Base-by-base conservation (phyloP, 371 early-diverging fungal genomes). In the Syncephalastrum contaminatum region DNA sequence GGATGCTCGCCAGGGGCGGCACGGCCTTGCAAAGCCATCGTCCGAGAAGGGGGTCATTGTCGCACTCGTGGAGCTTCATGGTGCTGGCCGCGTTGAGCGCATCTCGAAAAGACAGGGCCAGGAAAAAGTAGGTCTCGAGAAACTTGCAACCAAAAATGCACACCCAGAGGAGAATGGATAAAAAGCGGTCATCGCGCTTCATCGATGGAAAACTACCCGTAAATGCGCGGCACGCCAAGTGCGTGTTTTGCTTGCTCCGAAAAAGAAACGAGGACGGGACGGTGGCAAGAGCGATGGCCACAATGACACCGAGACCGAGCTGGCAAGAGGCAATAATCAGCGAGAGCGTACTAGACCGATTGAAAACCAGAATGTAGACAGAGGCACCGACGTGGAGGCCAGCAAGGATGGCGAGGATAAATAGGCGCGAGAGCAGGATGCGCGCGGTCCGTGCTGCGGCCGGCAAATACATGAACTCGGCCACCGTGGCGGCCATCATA, bases 41-140 rank as follows among this genome's bases (percentile, higher is more conserved):
- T 27, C 83, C 73, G n/a, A 67, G 58, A 2, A 75, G 39, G 0
- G 67, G 55, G 47, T 87, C 86, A 2, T 64, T 60, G 43, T 76
- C 66, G 62, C 91, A 90, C 54, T 77, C 69, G n/a, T 61, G 54
- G 1, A 82, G 69, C 6, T 63, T 77, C 63, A 81, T 80, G 6
- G 64, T 62, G 24, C 73, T 77, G 51, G 86, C 74, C 18, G 83
- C 77, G 47, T 82, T 80, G 51, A 94, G 70, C 10, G 92, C 88
- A 55, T 90, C 93, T 47, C 84, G 87, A 64, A 92, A 91, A 0
- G 92, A 88, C 24, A 86, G 72, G 0, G 88, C 88, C 27, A 91
- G 62, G 77, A 89, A 92, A 63, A 91, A 88, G 73, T 93, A 93
- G 2, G 88, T 85, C 61, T 90, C 91, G 53, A 92, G 64, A 51